Base-by-base conservation (phyloP, 2,329 filamentous ascomycete genomes). In the Penicillium sp. region DNA sequence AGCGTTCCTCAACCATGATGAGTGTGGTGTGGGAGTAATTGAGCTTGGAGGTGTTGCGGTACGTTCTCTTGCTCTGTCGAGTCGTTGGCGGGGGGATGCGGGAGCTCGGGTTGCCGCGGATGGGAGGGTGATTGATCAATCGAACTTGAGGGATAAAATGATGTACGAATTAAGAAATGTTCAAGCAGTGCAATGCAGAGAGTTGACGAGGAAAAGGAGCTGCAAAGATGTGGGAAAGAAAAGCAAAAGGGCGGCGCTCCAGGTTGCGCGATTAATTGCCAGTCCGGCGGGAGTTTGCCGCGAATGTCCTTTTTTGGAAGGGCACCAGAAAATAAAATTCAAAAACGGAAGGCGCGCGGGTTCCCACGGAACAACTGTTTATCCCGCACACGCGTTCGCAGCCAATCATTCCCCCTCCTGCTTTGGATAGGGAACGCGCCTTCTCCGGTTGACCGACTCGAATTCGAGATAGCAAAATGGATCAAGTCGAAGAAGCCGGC, bases 401-500 rank as follows among this genome's bases (percentile, higher is more conserved):
- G 57, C 67, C 67, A 69, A 68, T 69, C 67, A 67, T 25, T 41
- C 15, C 45, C 47, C 10, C 35, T 45, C 22, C 22, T 42, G 50
- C 47, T 37, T 49, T 48, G 47, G 52, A 48, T 60, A 60, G 61
- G 45, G 58, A 50, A 57, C 63, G 62, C 61, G 62, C 49, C 50
- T 37, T 28, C 25, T 22, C 4, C 7, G 25, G 25, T 28, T 14
- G n/a, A 39, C 15, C 3, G 34, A 55, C 12, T 38, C 14, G 7
- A 25, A 38, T 31, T 54, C 55, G 10, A 28, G 47, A 52, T 5
- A 20, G 51, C 58, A 63, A 42, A 37, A 71, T 72, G 67, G 68
- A 71, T 31, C 66, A 67, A 25, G 64, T 63, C 20, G 72, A 75
- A 54, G 67, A 75, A 60, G 65, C 65, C 17, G 66, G 69, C 5